phyloP scores from a whole-genome alignment of 2,329 filamentous ascomycete genomes.

The Trichoderma asperellum region DNA sequence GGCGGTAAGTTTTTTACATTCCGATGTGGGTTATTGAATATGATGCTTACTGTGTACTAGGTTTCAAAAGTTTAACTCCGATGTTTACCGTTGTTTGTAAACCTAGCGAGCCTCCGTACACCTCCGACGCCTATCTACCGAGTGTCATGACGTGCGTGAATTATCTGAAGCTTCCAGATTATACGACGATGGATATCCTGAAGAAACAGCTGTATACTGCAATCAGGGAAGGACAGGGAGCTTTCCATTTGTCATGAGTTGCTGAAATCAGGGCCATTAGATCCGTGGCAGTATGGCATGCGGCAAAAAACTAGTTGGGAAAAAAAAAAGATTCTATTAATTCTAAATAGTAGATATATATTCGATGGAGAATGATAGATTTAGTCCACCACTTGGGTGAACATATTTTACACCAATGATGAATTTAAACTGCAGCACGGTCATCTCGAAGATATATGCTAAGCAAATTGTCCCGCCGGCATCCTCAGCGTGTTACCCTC shows the following conservation, averaged over 20 bases:
- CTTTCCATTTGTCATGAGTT: slow-evolving; percentile 82
- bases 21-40: background rate
- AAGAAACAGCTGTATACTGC: slow-evolving; percentile 79
- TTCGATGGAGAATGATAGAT: background rate
- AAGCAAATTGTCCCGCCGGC: background rate
- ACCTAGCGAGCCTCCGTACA: slow-evolving; percentile 91
- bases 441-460: background rate
- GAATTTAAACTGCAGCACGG: background rate
- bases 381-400: background rate
- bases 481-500: background rate
- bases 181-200: slow-evolving; percentile 77
- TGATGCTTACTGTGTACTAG: slow-evolving; percentile 54
- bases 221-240: slow-evolving; percentile 93
- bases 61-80: slow-evolving; percentile 94
- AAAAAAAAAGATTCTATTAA: background rate
- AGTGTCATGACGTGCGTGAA: slow-evolving; percentile 99
- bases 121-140: slow-evolving; percentile 95
- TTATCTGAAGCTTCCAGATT: slow-evolving; percentile 96
- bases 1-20: slow-evolving; percentile 66
- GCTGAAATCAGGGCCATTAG: background rate
- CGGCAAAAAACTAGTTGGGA: background rate
- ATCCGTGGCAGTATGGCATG: background rate
- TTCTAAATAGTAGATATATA: background rate
- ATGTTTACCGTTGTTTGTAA: slow-evolving; percentile 99
- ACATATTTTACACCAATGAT: too few relatives aligned